phyloP scores from a whole-genome alignment of 148 eudicot species.

The Diospyros kaki region DNA sequence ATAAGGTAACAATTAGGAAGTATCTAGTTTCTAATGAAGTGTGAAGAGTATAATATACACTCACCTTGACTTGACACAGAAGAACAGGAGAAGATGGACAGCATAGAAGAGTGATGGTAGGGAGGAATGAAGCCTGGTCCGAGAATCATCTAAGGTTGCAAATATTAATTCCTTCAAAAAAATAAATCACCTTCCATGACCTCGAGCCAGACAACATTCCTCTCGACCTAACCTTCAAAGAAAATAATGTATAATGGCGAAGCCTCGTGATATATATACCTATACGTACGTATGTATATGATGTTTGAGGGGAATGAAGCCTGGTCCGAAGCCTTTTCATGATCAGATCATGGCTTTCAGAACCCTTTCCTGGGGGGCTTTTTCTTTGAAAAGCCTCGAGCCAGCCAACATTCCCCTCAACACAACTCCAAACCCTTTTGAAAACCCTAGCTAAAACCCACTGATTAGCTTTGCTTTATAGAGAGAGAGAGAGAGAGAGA shows the following conservation, averaged over 20 bases:
- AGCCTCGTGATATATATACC: no score
- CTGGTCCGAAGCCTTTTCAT: slow-evolving; percentile 36
- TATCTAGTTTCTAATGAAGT: no score
- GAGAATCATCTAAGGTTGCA: slow-evolving; percentile 27
- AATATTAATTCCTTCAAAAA: background rate
- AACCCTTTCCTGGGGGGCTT: background rate
- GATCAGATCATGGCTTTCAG: background rate
- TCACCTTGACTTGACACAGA: no score
- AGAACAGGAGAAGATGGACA: no score
- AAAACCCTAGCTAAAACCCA: slow-evolving; percentile 11
- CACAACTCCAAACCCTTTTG: background rate
- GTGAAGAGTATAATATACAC: no score
- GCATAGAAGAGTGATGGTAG: slow-evolving; percentile 14
- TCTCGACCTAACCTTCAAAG: slow-evolving; percentile 18
- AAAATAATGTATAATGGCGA: no score
- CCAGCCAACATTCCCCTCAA: slow-evolving; percentile 49
- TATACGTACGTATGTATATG: background rate
- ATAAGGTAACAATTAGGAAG: no score
- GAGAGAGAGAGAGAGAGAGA: slow-evolving; percentile 4
- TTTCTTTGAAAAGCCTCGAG: slow-evolving; percentile 24
- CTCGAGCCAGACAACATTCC: slow-evolving; percentile 39
- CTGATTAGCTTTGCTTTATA: background rate
- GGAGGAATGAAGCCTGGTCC: slow-evolving; percentile 62
- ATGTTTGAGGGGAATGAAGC: slow-evolving; percentile 42
- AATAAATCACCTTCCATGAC: slow-evolving; percentile 12